These are phyloP conservation scores for Acacia pycnantha DNA, from an alignment of 331 rosid genomes.

Conservation along the genomic window DNA sequence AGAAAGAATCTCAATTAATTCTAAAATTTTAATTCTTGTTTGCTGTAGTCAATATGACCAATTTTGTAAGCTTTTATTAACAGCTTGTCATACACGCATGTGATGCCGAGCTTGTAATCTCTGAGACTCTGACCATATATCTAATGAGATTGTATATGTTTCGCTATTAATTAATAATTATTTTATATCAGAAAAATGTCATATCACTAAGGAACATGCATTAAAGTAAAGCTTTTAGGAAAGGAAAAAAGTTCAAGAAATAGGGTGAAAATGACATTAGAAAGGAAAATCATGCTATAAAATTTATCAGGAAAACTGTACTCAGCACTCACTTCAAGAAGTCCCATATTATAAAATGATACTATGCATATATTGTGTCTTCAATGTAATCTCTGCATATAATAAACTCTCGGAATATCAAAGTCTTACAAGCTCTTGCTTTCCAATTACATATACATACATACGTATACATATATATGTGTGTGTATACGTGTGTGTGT, in stretches of 20 bases:
- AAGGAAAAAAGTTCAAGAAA: slow-evolving; percentile 9
- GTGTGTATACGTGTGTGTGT: no score
- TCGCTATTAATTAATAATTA: neutral
- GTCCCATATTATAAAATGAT: neutral
- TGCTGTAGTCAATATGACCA: neutral
- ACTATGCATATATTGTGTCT: neutral
- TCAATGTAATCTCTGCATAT: no score
- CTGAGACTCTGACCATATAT: neutral
- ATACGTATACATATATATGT: no score
- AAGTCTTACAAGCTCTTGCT: neutral
- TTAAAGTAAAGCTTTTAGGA: neutral
- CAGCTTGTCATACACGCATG: neutral
- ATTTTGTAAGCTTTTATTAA: neutral
- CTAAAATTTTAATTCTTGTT: neutral
- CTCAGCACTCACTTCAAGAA: neutral
- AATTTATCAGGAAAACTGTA: slow-evolving; percentile 22
- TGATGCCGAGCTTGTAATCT: neutral
- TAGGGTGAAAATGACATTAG: slow-evolving; percentile 32
- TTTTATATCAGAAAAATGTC: neutral
- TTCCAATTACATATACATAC: no score
- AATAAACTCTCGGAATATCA: neutral
- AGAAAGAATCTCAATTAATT: no score
- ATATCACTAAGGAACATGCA: neutral
- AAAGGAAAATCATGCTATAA: slow-evolving; percentile 30
- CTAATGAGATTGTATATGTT: neutral